phyloP scores from a whole-genome alignment of 192 early-diverging fungal species.

The Ambispora gerdemannii region DNA sequence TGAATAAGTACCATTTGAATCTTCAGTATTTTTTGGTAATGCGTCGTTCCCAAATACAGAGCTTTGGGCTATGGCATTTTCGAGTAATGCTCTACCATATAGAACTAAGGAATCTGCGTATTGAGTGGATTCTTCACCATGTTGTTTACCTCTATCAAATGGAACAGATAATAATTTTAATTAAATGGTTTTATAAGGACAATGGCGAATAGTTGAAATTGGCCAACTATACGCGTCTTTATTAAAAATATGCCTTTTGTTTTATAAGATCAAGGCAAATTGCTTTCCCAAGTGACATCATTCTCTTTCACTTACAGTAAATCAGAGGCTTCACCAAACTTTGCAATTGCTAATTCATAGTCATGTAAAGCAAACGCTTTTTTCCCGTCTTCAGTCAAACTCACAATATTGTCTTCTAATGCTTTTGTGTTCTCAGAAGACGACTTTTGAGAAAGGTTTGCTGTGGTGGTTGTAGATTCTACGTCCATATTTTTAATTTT shows the following conservation, averaged over 20 bases:
- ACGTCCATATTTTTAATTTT: no score
- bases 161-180: background rate
- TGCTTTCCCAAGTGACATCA: no score
- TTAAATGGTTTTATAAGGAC: no score
- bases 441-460: background rate
- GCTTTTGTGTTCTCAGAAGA: background rate
- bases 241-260: no score
- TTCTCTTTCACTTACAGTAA: slow-evolving; percentile 56
- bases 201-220: no score
- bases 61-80: slow-evolving; percentile 69
- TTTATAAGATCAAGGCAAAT: no score
- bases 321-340: slow-evolving; percentile 67
- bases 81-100: slow-evolving; percentile 73
- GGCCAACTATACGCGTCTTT: slow-evolving; percentile 3
- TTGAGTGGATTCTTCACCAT: slow-evolving; percentile 58
- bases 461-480: background rate
- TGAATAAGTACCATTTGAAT: background rate
- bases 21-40: background rate
- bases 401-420: background rate
- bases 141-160: slow-evolving; percentile 50
- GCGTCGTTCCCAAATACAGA: slow-evolving; percentile 65
- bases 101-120: slow-evolving; percentile 71
- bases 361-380: slow-evolving; percentile 60
- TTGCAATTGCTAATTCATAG: slow-evolving; percentile 60
- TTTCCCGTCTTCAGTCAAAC: slow-evolving; percentile 61